These are phyloP conservation scores for Hemerocallis citrina DNA, from an alignment of 106 monocot species.

Conservation along the genomic window DNA sequence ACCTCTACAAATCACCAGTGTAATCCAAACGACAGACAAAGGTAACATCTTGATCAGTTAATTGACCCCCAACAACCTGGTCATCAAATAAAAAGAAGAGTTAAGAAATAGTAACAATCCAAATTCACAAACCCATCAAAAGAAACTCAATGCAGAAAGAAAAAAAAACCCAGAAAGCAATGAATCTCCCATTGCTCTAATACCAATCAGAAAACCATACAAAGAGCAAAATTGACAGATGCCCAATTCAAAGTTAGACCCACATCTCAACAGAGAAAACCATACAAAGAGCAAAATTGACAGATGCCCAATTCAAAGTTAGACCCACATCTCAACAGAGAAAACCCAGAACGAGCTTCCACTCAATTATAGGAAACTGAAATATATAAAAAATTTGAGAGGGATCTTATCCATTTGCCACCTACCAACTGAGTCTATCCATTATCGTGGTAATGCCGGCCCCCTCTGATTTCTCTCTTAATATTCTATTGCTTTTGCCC, in stretches of 20 bases:
- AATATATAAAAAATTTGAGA: not conserved
- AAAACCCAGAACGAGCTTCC: not conserved
- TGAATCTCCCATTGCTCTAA: not conserved
- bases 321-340: not conserved
- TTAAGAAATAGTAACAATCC: not conserved
- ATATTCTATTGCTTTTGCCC: not conserved
- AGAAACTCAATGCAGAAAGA: too few relatives aligned
- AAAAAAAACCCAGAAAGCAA: not conserved
- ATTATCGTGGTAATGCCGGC: not conserved
- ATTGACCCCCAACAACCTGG: not conserved
- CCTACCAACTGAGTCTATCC: not conserved
- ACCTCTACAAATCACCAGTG: not conserved
- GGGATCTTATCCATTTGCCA: conserved; percentile 6
- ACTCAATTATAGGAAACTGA: too few relatives aligned
- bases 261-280: not conserved
- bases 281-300: not conserved
- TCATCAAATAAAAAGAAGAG: not conserved
- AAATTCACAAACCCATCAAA: too few relatives aligned
- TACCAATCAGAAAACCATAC: not conserved
- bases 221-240: too few relatives aligned
- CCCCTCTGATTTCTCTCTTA: too few relatives aligned
- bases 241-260: not conserved
- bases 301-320: not conserved
- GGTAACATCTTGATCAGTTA: too few relatives aligned
- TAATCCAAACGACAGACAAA: not conserved